Base-by-base conservation (phyloP, 768 basidiomycete genomes). In the Rhodosporidiobolus sp. region DNA sequence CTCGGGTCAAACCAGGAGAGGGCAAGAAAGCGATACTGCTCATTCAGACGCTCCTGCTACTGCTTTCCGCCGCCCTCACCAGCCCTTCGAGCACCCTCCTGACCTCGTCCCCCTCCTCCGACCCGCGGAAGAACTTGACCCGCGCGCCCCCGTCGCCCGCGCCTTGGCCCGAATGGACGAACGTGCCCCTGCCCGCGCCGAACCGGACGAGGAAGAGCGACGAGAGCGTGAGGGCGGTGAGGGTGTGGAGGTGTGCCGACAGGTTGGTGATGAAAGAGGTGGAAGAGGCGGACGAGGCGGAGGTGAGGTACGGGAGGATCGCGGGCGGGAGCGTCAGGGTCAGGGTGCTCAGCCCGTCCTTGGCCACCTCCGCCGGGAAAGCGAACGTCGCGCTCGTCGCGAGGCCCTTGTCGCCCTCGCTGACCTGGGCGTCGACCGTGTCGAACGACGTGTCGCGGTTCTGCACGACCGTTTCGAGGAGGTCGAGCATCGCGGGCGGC, bases 401-500 rank as follows among this genome's bases (percentile, higher is more conserved):
- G n/a, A 54, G 63, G 2, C 32, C 52, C 6, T 4, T 43, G 16
- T 43, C 53, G 6, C 3, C 45, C 22, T 11, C 43, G 45, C 24
- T 45, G 12, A 46, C 28, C 43, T 45, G n/a, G 59, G n/a, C 59
- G 8, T 50, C 61, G 50, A 50, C 26, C 16, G 4, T 34, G 30
- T 50, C 61, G 34, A 52, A 35, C 9, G 61, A 52, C 4, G 20
- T 16, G 34, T 52, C 61, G 49, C 61, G 49, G 22, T 50, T 24
- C 7, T 8, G 57, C 26, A 59, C 56, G 38, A 55, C 22, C 11
- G 16, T 3, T n/a, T 58, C 57, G 57, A 59, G 79, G 78, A 91
- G 84, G 74, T 87, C 86, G 80, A 91, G 88, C 90, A 91, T 90
- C 69, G 74, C 6, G 20, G 62, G 30, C 24, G 52, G 69, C 9